Base-by-base conservation (phyloP, 202 grass and related monocot species). In the Digitaria exilis region DNA sequence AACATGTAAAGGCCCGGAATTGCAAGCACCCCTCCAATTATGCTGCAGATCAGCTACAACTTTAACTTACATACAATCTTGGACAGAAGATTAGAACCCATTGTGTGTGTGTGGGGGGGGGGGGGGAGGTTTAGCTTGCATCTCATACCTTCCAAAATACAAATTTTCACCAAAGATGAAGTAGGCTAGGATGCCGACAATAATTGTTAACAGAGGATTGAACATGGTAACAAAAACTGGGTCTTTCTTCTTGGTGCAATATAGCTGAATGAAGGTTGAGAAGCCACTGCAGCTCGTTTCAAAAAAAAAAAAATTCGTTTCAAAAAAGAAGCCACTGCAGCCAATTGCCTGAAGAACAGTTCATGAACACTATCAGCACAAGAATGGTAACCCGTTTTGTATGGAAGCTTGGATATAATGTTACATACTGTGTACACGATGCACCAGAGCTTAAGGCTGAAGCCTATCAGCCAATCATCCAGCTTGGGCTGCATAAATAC, bases 161-260 rank as follows among this genome's bases (percentile, higher is more conserved):
- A 98, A 74, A 60, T 82, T 88, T 54, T 98, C 90, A 25, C 92
- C 96, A 28, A 93, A 93, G 49, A 93, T 76, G 79, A 90, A 93
- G 75, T 90, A 98, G 1, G 96, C 85, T 4, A 93, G 64, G 76
- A 91, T 13, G 34, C 86, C 90, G 43, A 93, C 92, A 92, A 97
- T 93, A 73, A 97, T 57, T 3, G 90, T 91, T 0, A 62, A 55
- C 17, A 97, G 61, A 26, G 92, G 95, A 52, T 86, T 94, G 86
- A 94, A 97, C 95, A 97, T 97, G 65, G 92, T 94, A 19, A 94
- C 95, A 64, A 97, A 97, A 29, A 97, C 95, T 8, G 92, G 95
- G 24, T 90, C 92, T 70, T 92, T 97, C 66, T 89, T 74, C 79
- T 94, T 84, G 1, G 86, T 97, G 86, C 90, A 91, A 88, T 90